Base-by-base conservation (phyloP, 169 alveolate species). In the Eimeria maxima region DNA sequence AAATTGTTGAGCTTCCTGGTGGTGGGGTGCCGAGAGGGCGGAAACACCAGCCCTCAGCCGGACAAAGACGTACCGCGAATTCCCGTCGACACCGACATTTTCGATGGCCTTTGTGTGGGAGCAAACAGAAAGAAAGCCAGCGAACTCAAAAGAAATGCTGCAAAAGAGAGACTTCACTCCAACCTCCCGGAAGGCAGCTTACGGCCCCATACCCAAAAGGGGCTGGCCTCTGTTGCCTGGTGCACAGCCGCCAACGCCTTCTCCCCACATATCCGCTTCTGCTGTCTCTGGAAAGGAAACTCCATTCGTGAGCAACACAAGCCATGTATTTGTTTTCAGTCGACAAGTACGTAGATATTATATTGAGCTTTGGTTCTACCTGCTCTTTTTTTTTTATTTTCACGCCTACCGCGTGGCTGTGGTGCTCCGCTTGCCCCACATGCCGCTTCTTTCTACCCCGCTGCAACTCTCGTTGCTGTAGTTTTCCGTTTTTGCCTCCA, bases 31-130 rank as follows among this genome's bases (percentile, higher is more conserved):
- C 38, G 18, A 38, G 86, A 14, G 55, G 55, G 29, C 0, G 22
- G 20, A 3, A 5, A 33, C 63, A 7, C 63, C 55, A 76, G 86
- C 60, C 7, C 14, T 10, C 14, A 55, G 44, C 24, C 63, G 93
- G 16, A 27, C 0, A 0, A 33, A 2, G 50, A 86, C 93, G 57
- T 81, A 86, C 93, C 93, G 27, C 93, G 93, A 38, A 86, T 86
- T 42, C 93, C 93, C 63, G 93, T 86, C 10, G 93, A 86, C 57
- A 71, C 60, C 93, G 93, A 86, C 93, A 86, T 86, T 60, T 86
- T 86, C 93, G 38, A 2, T 16, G 45, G 38, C 63, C 93, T 63
- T 63, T n/a, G 18, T 50, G 11, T 86, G 18, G 86, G 22, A 86
- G 27, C 42, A 24, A 86, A 29, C 60, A 29, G 80, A 38, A 86